Evolutionary conservation across 768 basidiomycete genomes (phyloP).

Genomic region (Xerocomellus chrysenteron): DNA sequence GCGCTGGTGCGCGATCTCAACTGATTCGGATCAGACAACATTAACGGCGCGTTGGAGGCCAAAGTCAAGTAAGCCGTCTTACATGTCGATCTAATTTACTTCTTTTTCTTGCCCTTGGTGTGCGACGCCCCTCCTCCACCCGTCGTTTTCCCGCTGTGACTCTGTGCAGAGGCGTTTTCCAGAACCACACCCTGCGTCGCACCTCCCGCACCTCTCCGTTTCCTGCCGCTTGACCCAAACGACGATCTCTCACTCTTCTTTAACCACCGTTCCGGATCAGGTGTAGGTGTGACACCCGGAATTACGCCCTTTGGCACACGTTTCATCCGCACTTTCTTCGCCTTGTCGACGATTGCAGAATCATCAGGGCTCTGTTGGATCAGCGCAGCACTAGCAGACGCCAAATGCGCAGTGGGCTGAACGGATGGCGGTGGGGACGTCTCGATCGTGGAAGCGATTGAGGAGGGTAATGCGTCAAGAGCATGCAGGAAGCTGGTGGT

Average conservation of each 20-base stretch:
- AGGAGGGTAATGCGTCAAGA: conserved; percentile 57
- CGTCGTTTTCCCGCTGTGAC: conserved; percentile 34
- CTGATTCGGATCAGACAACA: conserved; percentile 18
- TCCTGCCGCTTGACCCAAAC: conserved; percentile 48
- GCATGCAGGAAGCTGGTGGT: conserved; percentile 63
- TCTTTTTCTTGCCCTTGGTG: conserved; percentile 68
- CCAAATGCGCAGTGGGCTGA: conserved; percentile 30
- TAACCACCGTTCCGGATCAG: conserved; percentile 86
- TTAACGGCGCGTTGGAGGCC: conserved; percentile 20
- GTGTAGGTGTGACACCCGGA: conserved; percentile 76
- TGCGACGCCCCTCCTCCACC: conserved; percentile 38
- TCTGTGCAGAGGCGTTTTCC: conserved; percentile 19
- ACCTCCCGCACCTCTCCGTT: conserved; percentile 54
- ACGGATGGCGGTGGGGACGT: conserved; percentile 57
- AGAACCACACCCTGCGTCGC: conserved; percentile 66
- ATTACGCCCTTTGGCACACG: conserved; percentile 75
- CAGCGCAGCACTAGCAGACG: conserved; percentile 23
- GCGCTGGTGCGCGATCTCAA: conserved; percentile 20
- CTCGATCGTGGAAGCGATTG: conserved; percentile 55
- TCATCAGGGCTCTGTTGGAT: conserved; percentile 32
- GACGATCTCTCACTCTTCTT: conserved; percentile 81
- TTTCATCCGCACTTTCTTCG: conserved; percentile 55
- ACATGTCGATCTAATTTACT: conserved; percentile 41
- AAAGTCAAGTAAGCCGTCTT: conserved; percentile 18
- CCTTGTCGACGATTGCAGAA: conserved; percentile 38